phyloP scores from a whole-genome alignment of 306 rosid species.

The Quillaja saponaria region DNA sequence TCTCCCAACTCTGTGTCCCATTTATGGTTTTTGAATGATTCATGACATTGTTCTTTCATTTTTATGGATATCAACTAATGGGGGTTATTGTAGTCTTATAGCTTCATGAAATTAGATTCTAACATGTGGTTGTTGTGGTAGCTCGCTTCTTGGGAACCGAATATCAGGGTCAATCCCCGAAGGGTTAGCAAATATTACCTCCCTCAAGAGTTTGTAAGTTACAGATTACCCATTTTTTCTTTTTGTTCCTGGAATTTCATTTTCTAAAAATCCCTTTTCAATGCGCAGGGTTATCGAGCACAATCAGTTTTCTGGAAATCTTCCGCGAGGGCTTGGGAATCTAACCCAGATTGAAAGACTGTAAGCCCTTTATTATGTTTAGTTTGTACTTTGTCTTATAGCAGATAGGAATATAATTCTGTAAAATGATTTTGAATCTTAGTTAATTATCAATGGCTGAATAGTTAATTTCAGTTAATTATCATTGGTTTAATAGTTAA shows the following conservation, averaged over 20 bases:
- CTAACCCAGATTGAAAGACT: constrained; percentile 50
- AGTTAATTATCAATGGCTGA: too few relatives aligned
- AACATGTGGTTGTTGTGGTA: constrained; percentile 24
- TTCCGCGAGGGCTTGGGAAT: constrained; percentile 68
- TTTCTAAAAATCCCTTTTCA: background rate
- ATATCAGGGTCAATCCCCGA: constrained; percentile 67
- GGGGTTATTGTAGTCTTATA: background rate
- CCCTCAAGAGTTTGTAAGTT: constrained; percentile 69
- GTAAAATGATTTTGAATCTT: background rate
- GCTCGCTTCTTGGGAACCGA: constrained; percentile 64
- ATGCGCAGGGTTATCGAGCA: constrained; percentile 52
- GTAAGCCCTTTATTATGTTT: constrained; percentile 36
- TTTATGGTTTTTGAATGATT: background rate
- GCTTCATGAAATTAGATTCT: background rate
- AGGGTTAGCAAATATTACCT: constrained; percentile 62
- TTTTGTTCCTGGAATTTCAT: background rate
- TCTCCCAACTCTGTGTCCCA: too few relatives aligned
- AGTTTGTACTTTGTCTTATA: background rate
- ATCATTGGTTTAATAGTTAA: background rate
- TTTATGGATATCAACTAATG: background rate
- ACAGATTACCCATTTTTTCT: background rate
- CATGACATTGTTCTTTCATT: background rate
- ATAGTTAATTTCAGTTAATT: too few relatives aligned
- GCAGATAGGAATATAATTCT: background rate
- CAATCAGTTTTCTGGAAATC: constrained; percentile 62